Base-by-base conservation (phyloP, 1,284 basidiomycete genomes). In the Flammula alnicola region DNA sequence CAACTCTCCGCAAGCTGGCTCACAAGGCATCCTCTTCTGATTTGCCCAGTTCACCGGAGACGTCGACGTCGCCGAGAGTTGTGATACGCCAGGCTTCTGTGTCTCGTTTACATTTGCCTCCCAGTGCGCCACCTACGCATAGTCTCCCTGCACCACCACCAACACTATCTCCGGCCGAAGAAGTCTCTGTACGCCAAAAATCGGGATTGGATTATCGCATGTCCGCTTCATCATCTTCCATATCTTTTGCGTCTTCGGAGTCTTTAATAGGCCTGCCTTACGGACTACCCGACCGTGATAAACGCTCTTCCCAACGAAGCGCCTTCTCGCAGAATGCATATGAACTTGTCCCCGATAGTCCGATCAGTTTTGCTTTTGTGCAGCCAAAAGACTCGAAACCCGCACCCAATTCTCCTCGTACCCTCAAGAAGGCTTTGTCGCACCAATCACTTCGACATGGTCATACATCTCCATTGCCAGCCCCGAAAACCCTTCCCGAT, bases 341-440 rank as follows among this genome's bases (percentile, higher is more conserved):
- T 26, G 62, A 63, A 17, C 22, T 47, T 8, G 61, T 57, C 38
- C 41, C 37, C 20, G 52, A 52, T 12, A 40, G 37, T 16, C 36
- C 35, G 35, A 53, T 44, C 33, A 42, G 51, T 33, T 36, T 52
- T 10, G 48, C 55, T 33, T 36, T 52, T 10, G 48, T 55, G n/a
- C 44, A 38, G 19, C 42, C 52, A 31, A 57, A 44, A 33, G 55
- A 52, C 31, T 46, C 59, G 17, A 56, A 56, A 37, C 49, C 56
- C 31, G 51, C 56, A 20, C 51, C 55, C 44, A 50, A 57, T 37
- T 57, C 71, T n/a, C 62, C 69, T 42, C 74, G 72, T 30, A 70
- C 71, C 6, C 65, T 84, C 37, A 83, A 77, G 67, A 84, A 83
- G 62, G 76, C 78, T 8, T 50, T 77, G 10, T 86, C 84, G 10